These are phyloP conservation scores for Aspergillus nanangensis DNA, from an alignment of 495 filamentous ascomycete species.

Conservation along the genomic window DNA sequence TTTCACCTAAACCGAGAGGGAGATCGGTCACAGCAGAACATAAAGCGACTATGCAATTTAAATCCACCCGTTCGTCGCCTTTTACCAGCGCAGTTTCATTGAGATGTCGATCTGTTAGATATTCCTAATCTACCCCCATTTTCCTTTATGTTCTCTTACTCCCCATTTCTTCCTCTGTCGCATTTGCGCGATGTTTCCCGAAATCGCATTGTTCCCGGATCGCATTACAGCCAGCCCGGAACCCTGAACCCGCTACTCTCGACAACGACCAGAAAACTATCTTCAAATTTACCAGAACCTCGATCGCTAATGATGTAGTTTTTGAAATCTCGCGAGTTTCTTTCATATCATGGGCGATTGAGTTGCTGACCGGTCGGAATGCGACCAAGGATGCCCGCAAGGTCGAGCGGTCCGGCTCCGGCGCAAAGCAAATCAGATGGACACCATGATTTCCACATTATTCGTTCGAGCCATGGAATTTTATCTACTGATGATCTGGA, in stretches of 20 bases:
- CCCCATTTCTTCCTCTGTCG: not conserved
- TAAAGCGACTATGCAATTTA: too few relatives aligned
- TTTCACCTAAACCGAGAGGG: conserved; percentile 7
- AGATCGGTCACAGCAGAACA: not conserved
- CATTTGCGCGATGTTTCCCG: not conserved
- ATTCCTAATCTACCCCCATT: not conserved
- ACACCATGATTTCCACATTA: too few relatives aligned
- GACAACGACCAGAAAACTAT: not conserved
- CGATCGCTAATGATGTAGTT: not conserved
- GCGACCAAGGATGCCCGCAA: not conserved
- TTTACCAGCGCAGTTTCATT: not conserved
- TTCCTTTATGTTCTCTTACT: not conserved
- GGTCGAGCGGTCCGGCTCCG: not conserved
- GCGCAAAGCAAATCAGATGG: not conserved
- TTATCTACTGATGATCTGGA: too few relatives aligned
- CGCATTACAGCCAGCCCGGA: conserved; percentile 1
- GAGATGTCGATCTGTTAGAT: not conserved
- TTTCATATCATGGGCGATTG: not conserved
- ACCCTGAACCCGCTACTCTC: not conserved
- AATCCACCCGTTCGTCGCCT: not conserved
- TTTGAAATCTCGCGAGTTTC: not conserved
- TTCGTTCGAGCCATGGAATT: too few relatives aligned
- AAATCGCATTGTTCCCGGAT: conserved; percentile 7
- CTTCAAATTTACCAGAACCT: not conserved
- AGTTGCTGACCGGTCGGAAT: not conserved